Base-by-base conservation (phyloP, 208 protist species). In the Acanthamoeba healyi region DNA sequence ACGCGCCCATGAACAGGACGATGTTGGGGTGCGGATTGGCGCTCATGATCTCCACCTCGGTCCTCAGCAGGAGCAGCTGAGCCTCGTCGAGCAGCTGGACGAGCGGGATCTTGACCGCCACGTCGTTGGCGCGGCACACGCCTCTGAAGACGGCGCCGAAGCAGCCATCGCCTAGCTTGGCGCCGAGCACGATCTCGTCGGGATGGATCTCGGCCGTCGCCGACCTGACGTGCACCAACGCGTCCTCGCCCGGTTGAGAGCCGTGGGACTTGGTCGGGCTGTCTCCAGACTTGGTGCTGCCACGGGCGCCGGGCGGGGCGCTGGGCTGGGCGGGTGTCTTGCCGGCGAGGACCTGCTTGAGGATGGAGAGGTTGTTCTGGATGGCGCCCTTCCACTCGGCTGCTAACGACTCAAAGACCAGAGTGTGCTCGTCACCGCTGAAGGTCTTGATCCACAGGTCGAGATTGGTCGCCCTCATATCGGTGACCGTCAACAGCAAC, bases 1-100 rank as follows among this genome's bases (percentile, higher is more conserved):
- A 96, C 1, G 95, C 95, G 38, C 95, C 95, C 89, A 96, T 94
- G 82, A 96, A 95, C 46, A 96, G 94, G 56, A 89, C 87, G 49
- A 96, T 94, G 92, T 94, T 95, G 81, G 92, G 93, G 88, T 79
- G 49, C 19, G 44, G 44, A 36, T 94, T 63, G 38, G 91, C 94
- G 42, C 88, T 94, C 87, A 92, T 94, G 61, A 82, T 90, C 36
- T 44, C 49, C 1, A 90, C 72, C 26, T 44, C 58, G 24, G 38
- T 46, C 44, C 40, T 22, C 5, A 89, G 42, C 79, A 32, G 36
- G 10, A 34, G 42, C n/a, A 94, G 54, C 29, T 94, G 49, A 5
- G n/a, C 44, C 61, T 94, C 63, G 49, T 94, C 82, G 58, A 91
- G 32, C 72, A 46, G 42, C 77, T 93, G 74, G 38, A 93, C 93